These are phyloP conservation scores for Speleostelium caveatum DNA, from an alignment of 78 protist species.

Conservation along the genomic window DNA sequence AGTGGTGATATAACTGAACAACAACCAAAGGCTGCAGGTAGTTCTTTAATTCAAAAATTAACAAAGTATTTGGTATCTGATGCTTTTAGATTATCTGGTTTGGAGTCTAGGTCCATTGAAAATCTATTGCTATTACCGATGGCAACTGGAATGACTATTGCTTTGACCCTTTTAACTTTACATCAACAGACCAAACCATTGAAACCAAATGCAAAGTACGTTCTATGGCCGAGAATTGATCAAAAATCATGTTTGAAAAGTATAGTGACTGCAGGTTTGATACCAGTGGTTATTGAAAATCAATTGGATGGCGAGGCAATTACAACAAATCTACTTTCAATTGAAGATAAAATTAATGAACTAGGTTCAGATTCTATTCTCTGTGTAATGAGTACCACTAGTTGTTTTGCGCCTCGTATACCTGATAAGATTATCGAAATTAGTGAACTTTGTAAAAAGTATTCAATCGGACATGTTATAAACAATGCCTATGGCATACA, in stretches of 20 bases:
- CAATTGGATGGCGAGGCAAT: constrained; percentile 84
- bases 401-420: constrained; percentile 98
- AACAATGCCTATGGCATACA: constrained; percentile 99
- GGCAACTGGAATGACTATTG: constrained; percentile 98
- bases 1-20: constrained; percentile 96
- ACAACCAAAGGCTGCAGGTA: constrained; percentile 99
- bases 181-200: too few relatives aligned
- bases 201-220: constrained; percentile 62
- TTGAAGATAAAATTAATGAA: constrained; percentile 47
- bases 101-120: neutral
- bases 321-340: constrained; percentile 64
- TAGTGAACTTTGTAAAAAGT: constrained; percentile 85
- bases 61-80: constrained; percentile 85
- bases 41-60: constrained; percentile 93
- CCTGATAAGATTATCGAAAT: constrained; percentile 94
- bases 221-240: constrained; percentile 98
- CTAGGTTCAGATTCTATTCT: constrained; percentile 86
- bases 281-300: constrained; percentile 88
- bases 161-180: constrained; percentile 88
- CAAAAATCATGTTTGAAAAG: constrained; percentile 98
- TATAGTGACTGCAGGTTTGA: constrained; percentile 92
- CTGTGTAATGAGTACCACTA: constrained; percentile 95
- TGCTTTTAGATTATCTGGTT: constrained; percentile 78
- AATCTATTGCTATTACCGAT: constrained; percentile 92
- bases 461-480: constrained; percentile 92